Base-by-base conservation (phyloP, 148 eudicot species). In the Tetragonia tetragonoides region DNA sequence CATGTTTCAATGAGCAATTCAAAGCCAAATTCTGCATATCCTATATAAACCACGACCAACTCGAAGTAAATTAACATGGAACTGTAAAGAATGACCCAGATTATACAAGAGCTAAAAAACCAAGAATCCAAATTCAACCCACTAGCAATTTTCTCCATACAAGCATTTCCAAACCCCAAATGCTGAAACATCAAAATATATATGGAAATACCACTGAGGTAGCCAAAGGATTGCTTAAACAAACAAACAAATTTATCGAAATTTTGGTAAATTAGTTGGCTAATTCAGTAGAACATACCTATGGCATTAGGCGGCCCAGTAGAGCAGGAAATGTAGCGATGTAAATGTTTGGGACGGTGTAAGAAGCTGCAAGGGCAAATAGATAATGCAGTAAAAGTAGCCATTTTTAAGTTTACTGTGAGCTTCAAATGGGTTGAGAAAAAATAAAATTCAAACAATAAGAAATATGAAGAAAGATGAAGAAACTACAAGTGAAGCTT, bases 361-460 rank as follows among this genome's bases (percentile, higher is more conserved):
- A 83, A 81, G 17, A 85, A 53, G 76, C 68, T 85, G 81, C 88
- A 84, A 34, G 90, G 88, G 53, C 89, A 87, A 17, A 87, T 82
- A 9, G 93, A 85, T 15, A 85, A 51, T 3, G 89, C 88, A 40
- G 85, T 87, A 54, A 89, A 81, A 84, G 93, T 84, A 37, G 93
- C 86, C 97, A 92, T 90, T 83, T 51, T 66, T 62, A 71, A n/a
- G 24, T 51, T 18, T 49, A n/a, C 1, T 46, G 59, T n/a, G 51
- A 79, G 70, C 53, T 46, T 59, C 8, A 46, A 82, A 28, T 28
- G 34, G 10, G 66, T 28, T 34, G 4, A 16, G 10, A 66, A 3
- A 18, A 64, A 51, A 16, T 8, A 17, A 46, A 6, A 17, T 2
- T 7, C 1, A 59, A 24, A 59, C 42, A 34, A 16, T 16, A 3